Conservation (phyloP, 257 asterid genomes). For the Lycium barbarum region DNA sequence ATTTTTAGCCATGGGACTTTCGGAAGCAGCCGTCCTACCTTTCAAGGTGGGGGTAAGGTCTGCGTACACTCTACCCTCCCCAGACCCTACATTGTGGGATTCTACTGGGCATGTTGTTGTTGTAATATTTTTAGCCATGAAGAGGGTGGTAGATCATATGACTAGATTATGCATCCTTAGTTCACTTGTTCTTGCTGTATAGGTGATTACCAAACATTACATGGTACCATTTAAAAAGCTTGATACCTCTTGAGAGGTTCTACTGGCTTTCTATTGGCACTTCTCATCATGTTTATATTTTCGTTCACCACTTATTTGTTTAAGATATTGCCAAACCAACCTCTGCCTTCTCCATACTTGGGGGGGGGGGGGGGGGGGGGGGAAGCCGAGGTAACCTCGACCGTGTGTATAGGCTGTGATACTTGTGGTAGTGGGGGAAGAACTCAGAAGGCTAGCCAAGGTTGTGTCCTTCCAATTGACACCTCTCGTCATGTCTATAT, state of each 20-base stretch:
- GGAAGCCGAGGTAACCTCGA: not conserved
- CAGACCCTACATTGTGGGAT: too few relatives aligned
- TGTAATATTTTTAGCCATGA: not conserved
- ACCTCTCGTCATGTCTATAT: constrained; percentile 1
- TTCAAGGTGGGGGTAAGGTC: too few relatives aligned
- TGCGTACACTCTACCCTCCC: too few relatives aligned
- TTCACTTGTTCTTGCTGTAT: not conserved
- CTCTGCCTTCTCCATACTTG: not conserved
- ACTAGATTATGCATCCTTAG: not conserved
- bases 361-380: too few relatives aligned
- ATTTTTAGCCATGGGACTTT: not conserved
- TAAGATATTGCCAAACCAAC: not conserved
- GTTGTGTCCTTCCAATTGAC: not conserved
- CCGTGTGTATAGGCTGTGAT: not conserved
- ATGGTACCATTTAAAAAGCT: not conserved
- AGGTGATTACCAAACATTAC: not conserved
- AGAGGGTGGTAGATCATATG: not conserved
- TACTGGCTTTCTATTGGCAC: not conserved
- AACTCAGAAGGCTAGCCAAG: not conserved
- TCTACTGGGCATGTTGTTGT: too few relatives aligned
- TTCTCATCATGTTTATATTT: not conserved
- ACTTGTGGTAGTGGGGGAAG: not conserved
- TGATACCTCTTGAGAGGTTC: not conserved
- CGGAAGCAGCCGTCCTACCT: too few relatives aligned
- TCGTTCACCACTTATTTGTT: not conserved